Evolutionary conservation across 2,329 filamentous ascomycete genomes (phyloP).

Genomic region (Hymenoscyphus infarciens): DNA sequence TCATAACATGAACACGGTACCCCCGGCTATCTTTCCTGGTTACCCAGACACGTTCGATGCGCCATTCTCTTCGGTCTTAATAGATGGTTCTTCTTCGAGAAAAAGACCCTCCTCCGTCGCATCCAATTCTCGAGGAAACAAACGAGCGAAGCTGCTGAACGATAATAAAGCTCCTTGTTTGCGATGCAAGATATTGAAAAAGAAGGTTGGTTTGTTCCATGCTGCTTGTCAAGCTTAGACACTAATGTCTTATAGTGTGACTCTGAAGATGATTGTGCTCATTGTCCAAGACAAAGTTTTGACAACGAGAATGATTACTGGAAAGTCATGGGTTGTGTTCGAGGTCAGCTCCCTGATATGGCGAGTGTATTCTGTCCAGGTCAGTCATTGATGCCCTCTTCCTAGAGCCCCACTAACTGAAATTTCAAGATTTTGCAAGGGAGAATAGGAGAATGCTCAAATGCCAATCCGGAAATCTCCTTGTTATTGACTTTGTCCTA

Average conservation of each 20-base stretch:
- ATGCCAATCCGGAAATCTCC: constrained; percentile 9
- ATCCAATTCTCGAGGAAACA: constrained; percentile 5
- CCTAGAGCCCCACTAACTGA: neutral
- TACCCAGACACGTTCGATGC: neutral
- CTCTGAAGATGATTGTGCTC: constrained; percentile 15
- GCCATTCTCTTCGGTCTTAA: neutral
- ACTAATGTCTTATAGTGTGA: constrained; percentile 18
- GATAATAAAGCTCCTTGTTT: constrained; percentile 17
- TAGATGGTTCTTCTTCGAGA: neutral
- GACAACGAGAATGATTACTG: constrained; percentile 26
- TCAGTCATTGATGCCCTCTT: neutral
- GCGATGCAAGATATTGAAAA: constrained; percentile 23
- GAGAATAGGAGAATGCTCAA: constrained; percentile 13
- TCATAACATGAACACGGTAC: neutral
- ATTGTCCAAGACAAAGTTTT: constrained; percentile 21
- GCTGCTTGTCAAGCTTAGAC: neutral
- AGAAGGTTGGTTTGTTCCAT: constrained; percentile 11
- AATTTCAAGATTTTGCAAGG: constrained; percentile 19
- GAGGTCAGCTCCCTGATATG: constrained; percentile 20
- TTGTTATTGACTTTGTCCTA: constrained; percentile 21
- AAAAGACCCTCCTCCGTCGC: neutral
- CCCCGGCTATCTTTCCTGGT: neutral
- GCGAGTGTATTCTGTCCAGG: constrained; percentile 20
- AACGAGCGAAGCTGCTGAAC: constrained; percentile 9
- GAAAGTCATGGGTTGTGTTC: constrained; percentile 26